Conservation (phyloP, 2,329 filamentous ascomycete genomes). For the Emergomyces africanus region DNA sequence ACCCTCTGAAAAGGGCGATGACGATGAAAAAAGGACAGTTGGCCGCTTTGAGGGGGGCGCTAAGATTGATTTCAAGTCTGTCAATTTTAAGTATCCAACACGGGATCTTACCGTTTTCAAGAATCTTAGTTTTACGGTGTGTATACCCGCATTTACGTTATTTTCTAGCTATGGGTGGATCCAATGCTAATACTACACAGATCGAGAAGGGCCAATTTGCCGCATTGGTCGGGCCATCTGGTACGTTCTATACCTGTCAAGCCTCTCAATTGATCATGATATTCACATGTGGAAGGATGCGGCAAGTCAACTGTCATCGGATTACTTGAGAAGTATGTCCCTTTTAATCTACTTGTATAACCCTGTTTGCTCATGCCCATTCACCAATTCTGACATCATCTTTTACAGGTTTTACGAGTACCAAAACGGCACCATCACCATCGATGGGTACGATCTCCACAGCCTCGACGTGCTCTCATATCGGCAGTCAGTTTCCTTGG, state of each 20-base stretch:
- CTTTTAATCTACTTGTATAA: neutral
- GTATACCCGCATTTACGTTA: neutral
- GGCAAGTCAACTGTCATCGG: slow-evolving; percentile 37
- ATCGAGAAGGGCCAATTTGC: slow-evolving; percentile 30
- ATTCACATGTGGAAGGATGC: slow-evolving; percentile 18
- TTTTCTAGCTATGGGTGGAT: neutral
- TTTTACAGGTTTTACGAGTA: slow-evolving; percentile 11
- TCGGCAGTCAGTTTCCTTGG: slow-evolving; percentile 21
- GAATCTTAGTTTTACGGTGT: slow-evolving; percentile 18
- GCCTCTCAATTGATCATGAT: neutral
- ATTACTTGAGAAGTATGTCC: slow-evolving; percentile 27
- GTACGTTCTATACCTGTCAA: slow-evolving; percentile 1
- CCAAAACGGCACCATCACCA: slow-evolving; percentile 23
- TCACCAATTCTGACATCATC: neutral
- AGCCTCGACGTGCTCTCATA: slow-evolving; percentile 19
- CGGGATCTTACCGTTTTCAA: slow-evolving; percentile 20
- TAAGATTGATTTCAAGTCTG: slow-evolving; percentile 20
- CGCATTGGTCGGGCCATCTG: slow-evolving; percentile 37
- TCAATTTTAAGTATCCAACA: slow-evolving; percentile 26
- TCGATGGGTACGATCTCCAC: slow-evolving; percentile 22
- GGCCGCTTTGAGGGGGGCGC: slow-evolving; percentile 12
- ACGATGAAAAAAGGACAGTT: neutral
- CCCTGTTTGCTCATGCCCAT: neutral
- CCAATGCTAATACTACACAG: slow-evolving; percentile 2
- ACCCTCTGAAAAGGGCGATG: neutral